Evolutionary conservation across 2,329 filamentous ascomycete species (phyloP).

Genomic region (Mycogone perniciosa): DNA sequence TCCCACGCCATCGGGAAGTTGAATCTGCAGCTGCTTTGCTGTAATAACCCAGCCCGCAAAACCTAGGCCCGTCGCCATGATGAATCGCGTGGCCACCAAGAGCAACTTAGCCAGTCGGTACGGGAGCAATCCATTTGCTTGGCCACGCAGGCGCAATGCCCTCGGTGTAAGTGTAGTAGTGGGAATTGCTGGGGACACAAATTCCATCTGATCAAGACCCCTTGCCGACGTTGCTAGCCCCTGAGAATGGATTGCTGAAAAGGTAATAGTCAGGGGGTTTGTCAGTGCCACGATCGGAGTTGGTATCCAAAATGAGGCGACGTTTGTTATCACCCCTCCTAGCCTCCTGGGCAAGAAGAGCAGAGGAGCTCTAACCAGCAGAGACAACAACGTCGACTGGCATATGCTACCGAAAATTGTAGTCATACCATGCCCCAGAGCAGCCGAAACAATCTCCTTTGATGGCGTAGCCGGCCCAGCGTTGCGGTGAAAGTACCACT

Average conservation of each 20-base stretch:
- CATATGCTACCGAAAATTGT: conserved; percentile 91
- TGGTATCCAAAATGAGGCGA: conserved; percentile 74
- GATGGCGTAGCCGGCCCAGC: conserved; percentile 71
- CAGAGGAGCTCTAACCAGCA: conserved; percentile 78
- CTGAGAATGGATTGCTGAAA: conserved; percentile 88
- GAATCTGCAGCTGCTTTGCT: conserved; percentile 67
- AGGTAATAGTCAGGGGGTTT: conserved; percentile 87
- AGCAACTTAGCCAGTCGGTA: conserved; percentile 89
- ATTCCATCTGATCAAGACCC: conserved; percentile 73
- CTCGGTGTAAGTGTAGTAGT: conserved; percentile 64
- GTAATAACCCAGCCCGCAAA: conserved; percentile 97
- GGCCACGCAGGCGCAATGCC: conserved; percentile 38
- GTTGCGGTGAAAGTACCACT: conserved; percentile 98
- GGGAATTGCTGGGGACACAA: conserved; percentile 65
- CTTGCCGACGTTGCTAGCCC: conserved; percentile 71
- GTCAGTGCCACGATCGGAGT: conserved; percentile 80
- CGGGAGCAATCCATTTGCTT: conserved; percentile 59
- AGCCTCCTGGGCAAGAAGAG: conserved; percentile 72
- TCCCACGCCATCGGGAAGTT: conserved; percentile 45
- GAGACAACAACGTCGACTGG: conserved; percentile 72
- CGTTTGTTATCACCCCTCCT: conserved; percentile 59
- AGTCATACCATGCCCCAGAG: conserved; percentile 71
- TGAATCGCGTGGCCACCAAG: conserved; percentile 81
- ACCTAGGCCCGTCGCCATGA: conserved; percentile 83
- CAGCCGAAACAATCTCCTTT: conserved; percentile 73